These are phyloP conservation scores for Casuarina cunninghamiana DNA, from an alignment of 306 rosid species.

Conservation along the genomic window DNA sequence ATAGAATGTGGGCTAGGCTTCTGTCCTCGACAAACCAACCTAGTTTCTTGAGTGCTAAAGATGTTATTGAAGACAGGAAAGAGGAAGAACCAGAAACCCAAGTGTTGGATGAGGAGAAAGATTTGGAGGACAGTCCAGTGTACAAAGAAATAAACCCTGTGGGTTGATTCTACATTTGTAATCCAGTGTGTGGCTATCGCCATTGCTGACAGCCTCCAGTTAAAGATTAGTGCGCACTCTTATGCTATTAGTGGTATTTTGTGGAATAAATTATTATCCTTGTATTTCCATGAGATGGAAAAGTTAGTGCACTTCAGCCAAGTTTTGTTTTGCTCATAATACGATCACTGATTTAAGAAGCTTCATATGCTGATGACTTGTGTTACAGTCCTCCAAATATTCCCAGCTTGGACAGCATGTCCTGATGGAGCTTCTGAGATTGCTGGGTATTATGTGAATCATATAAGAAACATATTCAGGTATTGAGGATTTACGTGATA, in stretches of 20 bases:
- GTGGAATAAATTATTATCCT: neutral
- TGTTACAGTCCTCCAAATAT: too few relatives aligned
- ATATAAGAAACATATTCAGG: too few relatives aligned
- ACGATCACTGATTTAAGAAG: neutral
- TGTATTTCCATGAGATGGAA: neutral
- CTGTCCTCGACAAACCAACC: conserved; percentile 95
- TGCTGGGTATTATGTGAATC: neutral
- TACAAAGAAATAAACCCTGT: conserved; percentile 23
- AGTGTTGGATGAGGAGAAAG: conserved; percentile 18
- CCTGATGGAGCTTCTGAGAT: neutral
- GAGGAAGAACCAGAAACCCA: conserved; percentile 33
- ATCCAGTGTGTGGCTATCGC: neutral
- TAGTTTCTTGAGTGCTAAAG: conserved; percentile 57
- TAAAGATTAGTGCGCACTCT: neutral
- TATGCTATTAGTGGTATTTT: neutral
- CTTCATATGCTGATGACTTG: neutral
- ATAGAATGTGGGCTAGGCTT: conserved; percentile 98
- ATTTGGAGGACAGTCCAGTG: conserved; percentile 24
- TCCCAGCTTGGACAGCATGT: neutral
- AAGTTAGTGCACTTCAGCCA: neutral
- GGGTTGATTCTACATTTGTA: neutral
- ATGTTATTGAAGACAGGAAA: conserved; percentile 41
- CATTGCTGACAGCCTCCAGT: neutral
- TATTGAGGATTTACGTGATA: too few relatives aligned
- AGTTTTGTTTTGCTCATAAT: neutral